A percentile compares a stretch with the other conserved stretches of the same genome.
These are phyloP conservation scores for Nemophila menziesii DNA, from an alignment of 257 asterid species.

Conservation along the genomic window DNA sequence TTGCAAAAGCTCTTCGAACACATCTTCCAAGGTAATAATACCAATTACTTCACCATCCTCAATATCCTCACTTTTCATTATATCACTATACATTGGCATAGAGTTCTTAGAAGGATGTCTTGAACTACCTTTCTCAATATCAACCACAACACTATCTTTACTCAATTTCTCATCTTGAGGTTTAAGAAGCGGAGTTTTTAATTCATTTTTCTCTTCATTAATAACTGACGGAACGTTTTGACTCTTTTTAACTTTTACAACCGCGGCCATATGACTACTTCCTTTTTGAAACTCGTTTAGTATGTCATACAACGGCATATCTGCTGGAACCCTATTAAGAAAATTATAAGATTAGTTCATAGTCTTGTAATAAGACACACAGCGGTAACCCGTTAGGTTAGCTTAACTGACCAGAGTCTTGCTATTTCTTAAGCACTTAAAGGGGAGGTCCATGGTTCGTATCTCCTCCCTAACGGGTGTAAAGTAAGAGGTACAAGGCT, in stretches of 20 bases:
- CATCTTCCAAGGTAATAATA: slow-evolving; percentile 86
- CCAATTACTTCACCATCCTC: slow-evolving; percentile 85
- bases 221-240: slow-evolving; percentile 29
- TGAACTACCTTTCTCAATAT: slow-evolving; percentile 39
- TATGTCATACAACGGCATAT: slow-evolving; percentile 88
- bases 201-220: slow-evolving; percentile 30
- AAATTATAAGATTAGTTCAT: slow-evolving; percentile 4
- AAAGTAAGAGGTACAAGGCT: too few relatives aligned
- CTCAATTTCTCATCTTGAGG: slow-evolving; percentile 27
- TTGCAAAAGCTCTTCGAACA: slow-evolving; percentile 88
- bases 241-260: slow-evolving; percentile 47
- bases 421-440: too few relatives aligned
- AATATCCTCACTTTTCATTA: slow-evolving; percentile 27
- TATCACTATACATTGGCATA: slow-evolving; percentile 22
- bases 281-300: slow-evolving; percentile 83
- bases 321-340: slow-evolving; percentile 63
- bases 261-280: slow-evolving; percentile 92
- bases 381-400: too few relatives aligned
- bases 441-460: too few relatives aligned
- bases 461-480: too few relatives aligned
- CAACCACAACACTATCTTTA: slow-evolving; percentile 36
- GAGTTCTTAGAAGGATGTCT: slow-evolving; percentile 25
- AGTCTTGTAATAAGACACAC: too few relatives aligned
- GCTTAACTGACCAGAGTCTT: too few relatives aligned
- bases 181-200: slow-evolving; percentile 38